Base-by-base conservation (phyloP, 176 grass and related monocot genomes). In the Raddia guianensis region DNA sequence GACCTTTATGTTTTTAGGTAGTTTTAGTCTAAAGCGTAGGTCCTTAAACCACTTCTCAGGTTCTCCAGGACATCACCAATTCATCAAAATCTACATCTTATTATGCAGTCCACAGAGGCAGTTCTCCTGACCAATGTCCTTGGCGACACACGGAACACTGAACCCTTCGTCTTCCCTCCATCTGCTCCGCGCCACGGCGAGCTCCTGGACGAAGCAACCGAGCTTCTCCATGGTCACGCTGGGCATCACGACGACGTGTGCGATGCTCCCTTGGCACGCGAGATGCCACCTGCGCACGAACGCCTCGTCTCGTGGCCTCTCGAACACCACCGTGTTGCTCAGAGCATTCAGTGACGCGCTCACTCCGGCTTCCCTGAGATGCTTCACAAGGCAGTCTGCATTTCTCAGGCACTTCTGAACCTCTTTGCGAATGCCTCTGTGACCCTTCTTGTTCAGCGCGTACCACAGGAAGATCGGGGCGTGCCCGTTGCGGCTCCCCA, bases 211-310 rank as follows among this genome's bases (percentile, higher is more conserved):
- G 27, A 27, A 27, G 27, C 27, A 27, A 27, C 27, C 27, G 27
- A 94, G 80, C 61, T 87, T 91, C 7, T 79, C 83, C 12, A 94
- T 81, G 12, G 66, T 82, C 3, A 91, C 80, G 57, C 49, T 91
- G 5, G 92, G 92, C 92, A 94, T 94, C 35, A 91, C 89, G 35
- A 94, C 89, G 33, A 89, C 80, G 62, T 91, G 92, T 1, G 92
- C 77, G 49, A 94, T 89, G 42, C 79, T 84, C 0, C 89, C 89
- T 75, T 94, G 71, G 14, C 92, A 91, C 7, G 92, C 92, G 19
- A 93, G 87, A 49, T 93, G 88, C 91, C 91, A 93, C 27, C 49
- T 55, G 12, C 78, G 63, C 37, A 93, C 88, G 79, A 93, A 90
- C 51, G 83, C 88, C 20, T 90, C 85, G n/a, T 88, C 85, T 63